A percentile compares a stretch with the other conserved stretches of the same genome.
phyloP scores from a whole-genome alignment of 306 rosid species.

The cucumber (Cucumis sativus) region Cucumber_9930_V3 NC_026655.2:24428501-24429000 shows the following conservation, averaged over 20 bases:
- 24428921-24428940: constrained; percentile 19
- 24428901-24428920: constrained; percentile 1
- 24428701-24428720: background rate
- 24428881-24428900: background rate
- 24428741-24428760: background rate
- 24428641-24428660: background rate
- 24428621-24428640: no score
- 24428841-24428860: background rate
- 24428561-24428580: no score
- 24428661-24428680: background rate
- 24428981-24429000: constrained; percentile 34
- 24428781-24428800: background rate
- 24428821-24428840: background rate
- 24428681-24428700: background rate
- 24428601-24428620: no score
- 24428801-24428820: background rate
- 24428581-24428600: no score
- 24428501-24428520: no score
- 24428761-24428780: background rate
- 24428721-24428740: background rate
- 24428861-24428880: background rate
- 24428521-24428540: no score
- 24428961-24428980: constrained; percentile 46
- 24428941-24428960: constrained; percentile 29
- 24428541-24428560: no score